Percentiles rank a stretch among this genome's conserved stretches.
These are phyloP conservation scores for Triticum dicoccoides DNA, from an alignment of 176 grass and related monocot genomes.

Conservation along the genomic window DNA sequence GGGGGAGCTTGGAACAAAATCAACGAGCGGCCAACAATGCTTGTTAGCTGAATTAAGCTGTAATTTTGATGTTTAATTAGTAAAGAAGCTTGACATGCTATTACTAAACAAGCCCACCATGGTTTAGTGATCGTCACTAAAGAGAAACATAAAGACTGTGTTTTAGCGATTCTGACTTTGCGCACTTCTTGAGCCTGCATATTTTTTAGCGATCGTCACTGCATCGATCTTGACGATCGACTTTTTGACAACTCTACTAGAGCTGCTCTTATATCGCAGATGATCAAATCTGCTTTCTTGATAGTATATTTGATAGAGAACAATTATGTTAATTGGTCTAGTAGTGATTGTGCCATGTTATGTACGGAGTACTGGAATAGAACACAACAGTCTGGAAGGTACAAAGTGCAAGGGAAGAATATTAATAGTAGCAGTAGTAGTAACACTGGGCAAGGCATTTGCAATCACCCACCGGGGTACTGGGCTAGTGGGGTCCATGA, in stretches of 20 bases:
- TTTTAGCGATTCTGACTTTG: too few relatives aligned
- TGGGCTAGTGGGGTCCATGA: conserved; percentile 11
- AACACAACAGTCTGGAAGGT: background rate
- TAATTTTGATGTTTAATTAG: too few relatives aligned
- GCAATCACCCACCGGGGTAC: background rate
- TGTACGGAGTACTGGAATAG: background rate
- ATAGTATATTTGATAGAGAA: background rate
- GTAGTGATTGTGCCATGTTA: background rate
- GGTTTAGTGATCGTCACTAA: too few relatives aligned
- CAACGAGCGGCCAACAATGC: too few relatives aligned
- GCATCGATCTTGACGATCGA: too few relatives aligned
- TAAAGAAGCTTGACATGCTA: too few relatives aligned
- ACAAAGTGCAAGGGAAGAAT: background rate
- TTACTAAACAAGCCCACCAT: too few relatives aligned
- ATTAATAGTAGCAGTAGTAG: background rate
- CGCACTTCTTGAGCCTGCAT: too few relatives aligned
- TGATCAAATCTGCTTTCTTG: background rate
- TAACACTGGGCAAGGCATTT: background rate
- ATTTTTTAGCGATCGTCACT: too few relatives aligned
- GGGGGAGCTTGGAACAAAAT: too few relatives aligned
- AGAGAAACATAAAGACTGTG: too few relatives aligned
- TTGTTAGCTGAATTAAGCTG: too few relatives aligned
- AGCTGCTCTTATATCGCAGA: background rate
- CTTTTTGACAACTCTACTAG: background rate
- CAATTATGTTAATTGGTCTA: background rate